phyloP scores from a whole-genome alignment of 1,284 basidiomycete genomes.

The Pterulicium gracile region DNA sequence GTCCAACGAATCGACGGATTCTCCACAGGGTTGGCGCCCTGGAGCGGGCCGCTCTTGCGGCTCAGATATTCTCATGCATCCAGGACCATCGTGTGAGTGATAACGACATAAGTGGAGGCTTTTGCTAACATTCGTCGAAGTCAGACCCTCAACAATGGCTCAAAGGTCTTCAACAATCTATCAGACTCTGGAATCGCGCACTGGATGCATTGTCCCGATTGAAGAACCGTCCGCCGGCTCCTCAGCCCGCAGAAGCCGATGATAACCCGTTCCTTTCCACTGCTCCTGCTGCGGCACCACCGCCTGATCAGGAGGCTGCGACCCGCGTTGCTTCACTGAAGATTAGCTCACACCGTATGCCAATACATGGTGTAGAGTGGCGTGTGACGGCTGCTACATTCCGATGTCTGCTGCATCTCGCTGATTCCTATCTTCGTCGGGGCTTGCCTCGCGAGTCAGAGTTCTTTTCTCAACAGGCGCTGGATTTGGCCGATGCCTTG shows the following conservation, averaged over 20 bases:
- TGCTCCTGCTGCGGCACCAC: not conserved
- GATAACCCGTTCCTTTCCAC: not conserved
- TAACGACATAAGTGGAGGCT: too few species aligned
- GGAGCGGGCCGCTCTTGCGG: not conserved
- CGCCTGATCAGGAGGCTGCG: not conserved
- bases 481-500: not conserved
- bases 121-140: not conserved
- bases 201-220: not conserved
- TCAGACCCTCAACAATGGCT: not conserved
- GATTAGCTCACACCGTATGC: not conserved
- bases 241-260: not conserved
- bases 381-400: not conserved
- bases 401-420: not conserved
- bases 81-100: not conserved
- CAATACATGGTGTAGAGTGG: constrained; percentile 1
- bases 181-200: not conserved
- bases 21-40: not conserved
- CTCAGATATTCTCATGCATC: not conserved
- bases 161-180: not conserved
- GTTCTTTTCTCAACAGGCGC: not conserved
- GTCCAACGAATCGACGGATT: not conserved
- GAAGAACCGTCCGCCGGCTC: not conserved
- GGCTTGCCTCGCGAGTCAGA: constrained; percentile 1
- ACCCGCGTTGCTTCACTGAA: too few species aligned
- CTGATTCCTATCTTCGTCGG: not conserved